Conservation (phyloP, 2,329 filamentous ascomycete genomes). For the Nakataea oryzae region DNA sequence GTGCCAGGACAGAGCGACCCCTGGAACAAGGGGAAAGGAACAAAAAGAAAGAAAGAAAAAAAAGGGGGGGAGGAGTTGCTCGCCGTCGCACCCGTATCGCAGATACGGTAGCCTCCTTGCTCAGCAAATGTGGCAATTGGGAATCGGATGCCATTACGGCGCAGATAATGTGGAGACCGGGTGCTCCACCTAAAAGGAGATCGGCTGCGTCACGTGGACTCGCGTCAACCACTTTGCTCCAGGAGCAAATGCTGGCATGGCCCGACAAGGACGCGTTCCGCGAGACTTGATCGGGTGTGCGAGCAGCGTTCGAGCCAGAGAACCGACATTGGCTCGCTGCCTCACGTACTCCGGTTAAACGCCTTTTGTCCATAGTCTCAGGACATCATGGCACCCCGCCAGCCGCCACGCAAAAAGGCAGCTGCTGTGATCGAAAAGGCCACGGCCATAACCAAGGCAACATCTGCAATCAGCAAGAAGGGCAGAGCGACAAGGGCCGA, state of each 20-base stretch:
- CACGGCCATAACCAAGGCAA: constrained; percentile 8
- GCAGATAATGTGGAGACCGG: not conserved
- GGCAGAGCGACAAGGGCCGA: constrained; percentile 8
- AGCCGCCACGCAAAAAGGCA: not conserved
- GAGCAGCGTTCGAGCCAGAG: no score
- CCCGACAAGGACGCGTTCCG: not conserved
- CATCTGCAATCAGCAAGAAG: not conserved
- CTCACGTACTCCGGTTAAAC: not conserved
- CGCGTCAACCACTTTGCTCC: not conserved
- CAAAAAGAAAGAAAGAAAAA: no score
- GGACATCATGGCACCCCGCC: constrained; percentile 2
- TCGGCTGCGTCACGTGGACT: not conserved
- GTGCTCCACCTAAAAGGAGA: not conserved
- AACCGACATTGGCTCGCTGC: not conserved
- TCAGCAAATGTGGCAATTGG: no score
- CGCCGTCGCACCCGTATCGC: no score
- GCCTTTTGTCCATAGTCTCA: no score
- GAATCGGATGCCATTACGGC: no score
- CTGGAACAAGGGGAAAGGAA: no score
- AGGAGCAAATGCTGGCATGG: not conserved
- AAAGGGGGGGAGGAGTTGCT: no score
- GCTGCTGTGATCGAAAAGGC: not conserved
- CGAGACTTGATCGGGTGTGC: not conserved
- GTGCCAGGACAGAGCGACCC: no score
- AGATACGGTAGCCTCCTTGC: no score